Evolutionary conservation across 352 stramenopile genomes (phyloP), one percentile per base, ranked within the genome.

Genomic region (Globisporangium uncinulatum): DNA sequence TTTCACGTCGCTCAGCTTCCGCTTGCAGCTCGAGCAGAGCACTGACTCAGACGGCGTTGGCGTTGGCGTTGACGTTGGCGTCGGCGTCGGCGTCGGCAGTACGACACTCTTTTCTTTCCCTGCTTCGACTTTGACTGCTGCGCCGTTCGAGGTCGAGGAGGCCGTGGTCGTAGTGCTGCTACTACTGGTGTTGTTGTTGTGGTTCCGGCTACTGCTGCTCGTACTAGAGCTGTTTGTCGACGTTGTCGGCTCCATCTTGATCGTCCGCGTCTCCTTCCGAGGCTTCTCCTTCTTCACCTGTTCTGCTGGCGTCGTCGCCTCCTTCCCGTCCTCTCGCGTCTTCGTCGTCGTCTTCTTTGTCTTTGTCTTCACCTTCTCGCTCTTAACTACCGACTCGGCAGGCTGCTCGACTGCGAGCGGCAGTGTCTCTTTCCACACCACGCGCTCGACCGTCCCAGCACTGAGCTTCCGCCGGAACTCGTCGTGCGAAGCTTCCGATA

Each of bases 401-500:
- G 31, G 62, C 59, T 62, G 68, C 52, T 69, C 54, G 11, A 51
- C 56, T 3, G 42, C 17, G 36, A 65, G 29, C 13, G 63, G 51
- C 19, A 49, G 52, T 57, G 74, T 69, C 68, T 89, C 74, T 56
- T 87, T 91, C 83, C 75, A 92, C 59, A 63, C 72, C 37, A 95
- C 76, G n/a, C 85, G 79, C 61, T 92, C 81, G 37, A 93, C 76
- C 32, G 72, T 69, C 36, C 81, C 80, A 11, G 64, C 54, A 13
- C 69, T 74, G 36, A 95, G 76, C 56, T 82, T 79, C 48, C 80
- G 66, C 59, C 79, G 79, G 50, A 93, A 95, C 53, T 86, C 81
- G 5, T 77, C 73, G 54, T 92, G 83, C 11, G 62, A 61, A 15
- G 84, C 80, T 54, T 87, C 72, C 45, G 67, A 65, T 48, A 89